Conservation (phyloP, 495 filamentous ascomycete genomes). For the Lasiosphaeria hispida region DNA sequence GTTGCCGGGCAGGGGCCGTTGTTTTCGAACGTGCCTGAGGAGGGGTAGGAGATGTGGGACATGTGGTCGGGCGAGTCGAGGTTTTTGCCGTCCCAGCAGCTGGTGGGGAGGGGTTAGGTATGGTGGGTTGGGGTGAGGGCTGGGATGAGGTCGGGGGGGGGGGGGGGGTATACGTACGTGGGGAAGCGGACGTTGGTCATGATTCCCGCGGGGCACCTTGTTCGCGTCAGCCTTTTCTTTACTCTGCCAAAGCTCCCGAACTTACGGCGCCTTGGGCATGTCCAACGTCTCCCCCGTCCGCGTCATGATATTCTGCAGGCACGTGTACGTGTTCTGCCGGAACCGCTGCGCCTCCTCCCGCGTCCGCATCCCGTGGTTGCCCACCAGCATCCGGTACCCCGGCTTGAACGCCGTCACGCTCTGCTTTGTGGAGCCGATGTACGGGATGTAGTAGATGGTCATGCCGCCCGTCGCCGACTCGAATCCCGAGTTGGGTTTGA, state of each 20-base stretch:
- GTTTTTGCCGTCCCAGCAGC: slow-evolving; percentile 27
- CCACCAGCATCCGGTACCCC: slow-evolving; percentile 73
- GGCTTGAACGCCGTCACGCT: slow-evolving; percentile 47
- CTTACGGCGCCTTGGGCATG: slow-evolving; percentile 19
- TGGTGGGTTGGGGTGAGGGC: background rate
- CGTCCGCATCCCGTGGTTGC: slow-evolving; percentile 50
- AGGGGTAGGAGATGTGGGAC: slow-evolving; percentile 35
- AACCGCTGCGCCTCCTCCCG: slow-evolving; percentile 33
- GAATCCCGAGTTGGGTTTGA: slow-evolving; percentile 24
- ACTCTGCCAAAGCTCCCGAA: no score
- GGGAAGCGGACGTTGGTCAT: slow-evolving; percentile 41
- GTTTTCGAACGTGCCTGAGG: slow-evolving; percentile 33
- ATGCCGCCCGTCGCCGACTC: slow-evolving; percentile 35
- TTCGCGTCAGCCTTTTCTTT: background rate
- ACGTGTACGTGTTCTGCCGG: slow-evolving; percentile 43
- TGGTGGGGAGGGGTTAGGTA: no score
- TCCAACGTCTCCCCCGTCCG: slow-evolving; percentile 34
- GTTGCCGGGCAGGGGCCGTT: slow-evolving; percentile 28
- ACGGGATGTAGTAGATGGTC: slow-evolving; percentile 44
- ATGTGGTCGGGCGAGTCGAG: no score
- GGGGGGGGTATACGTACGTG: slow-evolving; percentile 28
- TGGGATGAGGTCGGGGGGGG: background rate
- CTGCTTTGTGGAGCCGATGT: slow-evolving; percentile 27
- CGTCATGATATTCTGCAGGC: slow-evolving; percentile 32
- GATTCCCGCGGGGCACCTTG: slow-evolving; percentile 37